Percentiles rank a stretch among this genome's conserved stretches.
Evolutionary conservation across 2,329 filamentous ascomycete genomes (phyloP).

Genomic region (Rugonectria rugulosa): DNA sequence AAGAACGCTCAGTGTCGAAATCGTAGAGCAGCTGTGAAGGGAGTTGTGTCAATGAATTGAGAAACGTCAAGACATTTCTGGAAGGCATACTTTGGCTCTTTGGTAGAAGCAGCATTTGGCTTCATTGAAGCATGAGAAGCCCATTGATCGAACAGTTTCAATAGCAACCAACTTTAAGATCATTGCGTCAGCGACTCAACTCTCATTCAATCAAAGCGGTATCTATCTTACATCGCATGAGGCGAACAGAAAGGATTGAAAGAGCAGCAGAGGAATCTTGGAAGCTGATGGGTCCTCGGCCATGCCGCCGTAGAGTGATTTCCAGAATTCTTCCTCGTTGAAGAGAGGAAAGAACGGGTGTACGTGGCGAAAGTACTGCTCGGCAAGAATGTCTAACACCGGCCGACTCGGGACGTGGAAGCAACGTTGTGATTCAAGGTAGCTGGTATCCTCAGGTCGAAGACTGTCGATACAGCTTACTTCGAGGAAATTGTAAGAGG

Average conservation of each 20-base stretch:
- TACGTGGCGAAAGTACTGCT: conserved; percentile 56
- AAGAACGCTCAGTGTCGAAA: conserved; percentile 52
- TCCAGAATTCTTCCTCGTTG: conserved; percentile 50
- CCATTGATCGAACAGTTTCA: neutral
- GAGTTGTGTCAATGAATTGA: neutral
- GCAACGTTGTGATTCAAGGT: conserved; percentile 54
- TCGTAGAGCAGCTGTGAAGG: conserved; percentile 46
- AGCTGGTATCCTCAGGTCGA: conserved; percentile 57
- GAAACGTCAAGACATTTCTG: too few species aligned
- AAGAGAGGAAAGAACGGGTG: conserved; percentile 54
- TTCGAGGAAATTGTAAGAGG: too few species aligned
- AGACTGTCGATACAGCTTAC: too few species aligned
- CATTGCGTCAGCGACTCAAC: neutral
- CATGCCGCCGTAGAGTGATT: conserved; percentile 11
- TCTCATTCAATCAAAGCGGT: neutral
- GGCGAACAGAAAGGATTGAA: conserved; percentile 10
- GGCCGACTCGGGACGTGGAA: conserved; percentile 52
- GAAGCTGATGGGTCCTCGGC: neutral
- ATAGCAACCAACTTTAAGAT: neutral
- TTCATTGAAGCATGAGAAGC: neutral
- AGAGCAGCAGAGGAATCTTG: neutral
- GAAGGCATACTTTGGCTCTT: conserved; percentile 35
- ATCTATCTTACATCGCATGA: conserved; percentile 1
- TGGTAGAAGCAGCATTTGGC: conserved; percentile 1
- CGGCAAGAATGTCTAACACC: conserved; percentile 56